Base-by-base conservation (phyloP, 805 yeast species). In the Nakazawaea ernobii region DNA sequence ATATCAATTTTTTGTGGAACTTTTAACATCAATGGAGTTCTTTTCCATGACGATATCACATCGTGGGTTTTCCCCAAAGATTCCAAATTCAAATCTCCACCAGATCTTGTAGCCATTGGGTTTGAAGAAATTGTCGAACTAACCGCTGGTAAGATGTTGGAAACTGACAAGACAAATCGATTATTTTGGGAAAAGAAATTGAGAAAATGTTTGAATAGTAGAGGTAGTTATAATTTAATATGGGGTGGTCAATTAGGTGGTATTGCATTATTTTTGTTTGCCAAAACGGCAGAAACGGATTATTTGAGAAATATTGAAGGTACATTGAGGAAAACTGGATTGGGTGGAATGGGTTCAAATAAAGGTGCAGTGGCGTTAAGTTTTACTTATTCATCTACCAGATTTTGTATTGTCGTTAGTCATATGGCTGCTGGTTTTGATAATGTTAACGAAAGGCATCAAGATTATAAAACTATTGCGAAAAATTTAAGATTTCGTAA, bases 371-470 rank as follows among this genome's bases (percentile, higher is more conserved):
- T 86, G 39, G 83, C 86, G 0, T 78, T 85, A 2, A 76, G 91
- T 52, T 73, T 88, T 57, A 68, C 74, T 24, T 75, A 82, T 50
- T 80, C 84, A 11, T 40, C 49, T 30, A 80, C 92, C 9, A 79
- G 77, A 28, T 84, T 90, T 58, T 90, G 95, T 53, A 79, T 90
- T 59, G 76, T 94, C 27, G 92, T 94, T 45, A 86, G 95, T 0
- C 99, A 94, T 68, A 68, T 94, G 54, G 96, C 99, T 0, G 97
- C 99, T 0, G 99, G 99, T 1, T 75, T 80, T 20, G 74, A 72
- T 38, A 94, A 94, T 37, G 70, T 83, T 1, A 83, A 82, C 13
- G 99, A 94, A 63, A 76, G 99, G 52, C 86, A 84, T 57, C 84
- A 80, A 55, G 98, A 94, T 64, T 91, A 83, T 64, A 76, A 78